Conservation (phyloP, 768 basidiomycete species). For the Podaxis carcinomalis region DNA sequence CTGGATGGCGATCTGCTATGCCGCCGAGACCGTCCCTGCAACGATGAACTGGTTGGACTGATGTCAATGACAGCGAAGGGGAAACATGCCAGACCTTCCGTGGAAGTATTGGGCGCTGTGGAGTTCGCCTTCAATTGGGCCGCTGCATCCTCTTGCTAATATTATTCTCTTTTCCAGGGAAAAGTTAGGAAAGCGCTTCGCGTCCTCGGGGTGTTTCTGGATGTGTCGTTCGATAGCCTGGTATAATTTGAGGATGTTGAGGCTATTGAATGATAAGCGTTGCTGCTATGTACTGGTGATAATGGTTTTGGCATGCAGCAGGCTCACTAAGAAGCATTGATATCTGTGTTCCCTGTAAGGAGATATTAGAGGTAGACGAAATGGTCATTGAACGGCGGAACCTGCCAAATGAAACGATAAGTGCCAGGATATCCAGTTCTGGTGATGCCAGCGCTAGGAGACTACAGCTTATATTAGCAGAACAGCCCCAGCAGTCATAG, state of each 20-base stretch:
- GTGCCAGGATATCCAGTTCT: conserved; percentile 75
- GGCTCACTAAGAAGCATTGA: conserved; percentile 56
- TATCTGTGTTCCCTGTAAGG: conserved; percentile 64
- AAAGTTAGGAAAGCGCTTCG: conserved; percentile 60
- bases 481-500: neutral
- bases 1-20: conserved; percentile 62
- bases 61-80: neutral
- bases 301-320: conserved; percentile 12
- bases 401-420: conserved; percentile 73
- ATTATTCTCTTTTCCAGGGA: conserved; percentile 47
- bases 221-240: conserved; percentile 60
- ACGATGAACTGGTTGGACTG: neutral
- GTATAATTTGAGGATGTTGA: conserved; percentile 75
- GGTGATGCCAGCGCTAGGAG: conserved; percentile 79
- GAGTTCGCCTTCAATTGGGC: conserved; percentile 66
- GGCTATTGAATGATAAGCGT: conserved; percentile 30
- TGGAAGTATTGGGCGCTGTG: conserved; percentile 86
- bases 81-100: conserved; percentile 45
- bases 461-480: conserved; percentile 28
- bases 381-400: neutral
- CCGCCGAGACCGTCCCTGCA: conserved; percentile 65
- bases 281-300: neutral
- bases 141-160: conserved; percentile 57
- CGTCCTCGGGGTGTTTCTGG: conserved; percentile 47
- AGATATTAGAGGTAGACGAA: neutral